Evolutionary conservation across 2,329 filamentous ascomycete species (phyloP).

Genomic region (Calonectria crousiana): DNA sequence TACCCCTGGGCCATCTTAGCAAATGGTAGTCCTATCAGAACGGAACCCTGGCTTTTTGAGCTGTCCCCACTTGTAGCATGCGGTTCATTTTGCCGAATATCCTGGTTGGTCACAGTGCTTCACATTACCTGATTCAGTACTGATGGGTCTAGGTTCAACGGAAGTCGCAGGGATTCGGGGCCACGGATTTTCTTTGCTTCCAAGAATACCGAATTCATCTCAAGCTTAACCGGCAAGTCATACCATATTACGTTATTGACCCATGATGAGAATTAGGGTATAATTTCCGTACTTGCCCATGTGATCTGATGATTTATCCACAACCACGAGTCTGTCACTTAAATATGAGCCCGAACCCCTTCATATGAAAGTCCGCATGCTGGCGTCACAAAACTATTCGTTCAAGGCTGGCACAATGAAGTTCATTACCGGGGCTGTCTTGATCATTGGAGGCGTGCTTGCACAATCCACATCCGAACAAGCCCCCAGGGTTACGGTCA

Average conservation of each 20-base stretch:
- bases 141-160: not conserved
- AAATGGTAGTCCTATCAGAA: not conserved
- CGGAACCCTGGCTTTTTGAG: not conserved
- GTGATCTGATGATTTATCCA: not conserved
- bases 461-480: not conserved
- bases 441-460: not conserved
- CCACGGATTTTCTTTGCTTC: not conserved
- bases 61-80: not conserved
- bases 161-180: not conserved
- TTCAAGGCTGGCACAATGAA: not conserved
- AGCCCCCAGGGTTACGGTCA: conserved; percentile 28
- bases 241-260: not conserved
- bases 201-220: not conserved
- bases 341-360: not conserved
- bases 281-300: not conserved
- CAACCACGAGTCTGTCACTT: not conserved
- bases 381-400: not conserved
- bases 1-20: not conserved
- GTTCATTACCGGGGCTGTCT: not conserved
- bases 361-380: not conserved
- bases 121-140: not conserved
- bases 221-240: not conserved
- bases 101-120: not conserved
- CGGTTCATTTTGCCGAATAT: not conserved
- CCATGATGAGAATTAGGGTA: not conserved